Evolutionary conservation across 495 filamentous ascomycete genomes (phyloP).

Genomic region (Clavariopsis aquatica): DNA sequence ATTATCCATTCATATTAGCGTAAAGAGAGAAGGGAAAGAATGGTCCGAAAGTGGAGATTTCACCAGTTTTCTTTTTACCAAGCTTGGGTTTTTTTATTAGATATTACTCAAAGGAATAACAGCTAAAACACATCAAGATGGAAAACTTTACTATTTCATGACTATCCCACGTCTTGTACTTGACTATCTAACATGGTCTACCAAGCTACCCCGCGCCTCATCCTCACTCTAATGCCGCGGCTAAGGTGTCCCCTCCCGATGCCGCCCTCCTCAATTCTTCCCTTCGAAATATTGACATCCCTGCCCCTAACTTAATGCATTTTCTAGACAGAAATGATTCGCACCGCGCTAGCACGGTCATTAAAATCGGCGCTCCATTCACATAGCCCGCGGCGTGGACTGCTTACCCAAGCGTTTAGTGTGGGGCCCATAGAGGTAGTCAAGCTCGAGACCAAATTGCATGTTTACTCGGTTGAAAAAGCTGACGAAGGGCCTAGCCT

Average conservation of each 20-base stretch:
- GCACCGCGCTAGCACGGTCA: constrained; percentile 19
- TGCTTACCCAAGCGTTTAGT: constrained; percentile 42
- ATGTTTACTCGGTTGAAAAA: constrained; percentile 5
- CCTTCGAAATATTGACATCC: background rate
- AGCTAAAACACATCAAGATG: no score
- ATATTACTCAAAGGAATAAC: no score
- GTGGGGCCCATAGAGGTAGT: constrained; percentile 45
- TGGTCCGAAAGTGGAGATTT: no score
- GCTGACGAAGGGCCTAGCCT: constrained; percentile 53
- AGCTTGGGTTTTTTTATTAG: no score
- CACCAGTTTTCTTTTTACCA: no score
- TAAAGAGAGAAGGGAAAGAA: no score
- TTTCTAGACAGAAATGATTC: constrained; percentile 22
- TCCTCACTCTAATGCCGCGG: background rate
- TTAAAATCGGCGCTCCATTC: background rate
- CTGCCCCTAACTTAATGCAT: constrained; percentile 2
- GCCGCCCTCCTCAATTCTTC: background rate
- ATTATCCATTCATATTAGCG: no score
- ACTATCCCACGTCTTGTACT: no score
- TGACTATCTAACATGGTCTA: background rate
- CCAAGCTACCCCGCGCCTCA: background rate
- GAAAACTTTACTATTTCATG: no score
- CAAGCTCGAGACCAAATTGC: background rate
- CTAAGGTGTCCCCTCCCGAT: background rate
- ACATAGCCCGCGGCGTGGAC: constrained; percentile 16